phyloP scores from a whole-genome alignment of 1,284 basidiomycete species.

The Trametes polyzona region DNA sequence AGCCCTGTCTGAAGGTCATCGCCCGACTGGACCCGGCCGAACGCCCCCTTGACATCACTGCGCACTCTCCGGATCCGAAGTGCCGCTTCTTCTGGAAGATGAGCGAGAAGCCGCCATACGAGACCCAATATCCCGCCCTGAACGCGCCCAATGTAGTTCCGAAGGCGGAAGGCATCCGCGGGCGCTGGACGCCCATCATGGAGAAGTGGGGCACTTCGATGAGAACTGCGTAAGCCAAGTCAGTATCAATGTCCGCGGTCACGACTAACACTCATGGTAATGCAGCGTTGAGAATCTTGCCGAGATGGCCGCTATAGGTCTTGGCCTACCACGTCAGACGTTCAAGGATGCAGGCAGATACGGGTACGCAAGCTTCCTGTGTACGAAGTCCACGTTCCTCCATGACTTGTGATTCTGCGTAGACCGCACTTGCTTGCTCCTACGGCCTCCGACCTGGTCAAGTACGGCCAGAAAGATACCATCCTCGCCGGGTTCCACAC shows the following conservation, averaged over 20 bases:
- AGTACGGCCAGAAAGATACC: slow-evolving; percentile 76
- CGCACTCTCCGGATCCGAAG: slow-evolving; percentile 86
- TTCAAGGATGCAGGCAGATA: slow-evolving; percentile 82
- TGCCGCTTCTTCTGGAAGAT: slow-evolving; percentile 94
- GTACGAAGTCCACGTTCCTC: not conserved
- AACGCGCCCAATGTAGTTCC: slow-evolving; percentile 86
- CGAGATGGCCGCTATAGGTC: slow-evolving; percentile 82
- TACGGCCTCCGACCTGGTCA: slow-evolving; percentile 84
- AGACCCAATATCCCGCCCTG: slow-evolving; percentile 73
- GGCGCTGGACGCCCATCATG: slow-evolving; percentile 71
- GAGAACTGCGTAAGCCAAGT: slow-evolving; percentile 73
- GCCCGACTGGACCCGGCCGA: slow-evolving; percentile 73
- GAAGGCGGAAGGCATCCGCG: slow-evolving; percentile 52
- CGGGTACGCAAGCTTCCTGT: slow-evolving; percentile 54
- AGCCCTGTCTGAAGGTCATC: slow-evolving; percentile 75
- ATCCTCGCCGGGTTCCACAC: slow-evolving; percentile 93
- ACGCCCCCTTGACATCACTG: slow-evolving; percentile 80
- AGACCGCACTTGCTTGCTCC: slow-evolving; percentile 90
- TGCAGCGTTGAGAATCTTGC: slow-evolving; percentile 79
- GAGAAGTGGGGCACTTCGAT: slow-evolving; percentile 84
- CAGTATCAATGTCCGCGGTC: not conserved
- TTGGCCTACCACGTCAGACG: slow-evolving; percentile 68
- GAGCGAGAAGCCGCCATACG: slow-evolving; percentile 75
- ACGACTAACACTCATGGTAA: not conserved
- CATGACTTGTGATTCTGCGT: not conserved